Percentiles rank a stretch among this genome's conserved stretches.
phyloP scores from a whole-genome alignment of 306 rosid species.

The Calophaca sinica region DNA sequence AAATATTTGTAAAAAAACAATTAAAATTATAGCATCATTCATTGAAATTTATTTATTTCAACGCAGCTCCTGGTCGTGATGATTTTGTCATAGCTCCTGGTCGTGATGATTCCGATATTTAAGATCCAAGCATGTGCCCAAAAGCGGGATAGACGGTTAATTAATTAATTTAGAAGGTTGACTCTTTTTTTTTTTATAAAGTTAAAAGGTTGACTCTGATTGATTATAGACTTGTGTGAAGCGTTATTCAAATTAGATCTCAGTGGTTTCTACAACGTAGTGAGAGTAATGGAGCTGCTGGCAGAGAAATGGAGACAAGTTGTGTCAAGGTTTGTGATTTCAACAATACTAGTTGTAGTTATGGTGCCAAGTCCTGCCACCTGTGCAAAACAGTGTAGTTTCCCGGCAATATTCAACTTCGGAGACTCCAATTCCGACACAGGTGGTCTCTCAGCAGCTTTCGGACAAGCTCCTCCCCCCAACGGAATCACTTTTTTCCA shows the following conservation, averaged over 20 bases:
- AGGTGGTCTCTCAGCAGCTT: slow-evolving; percentile 64
- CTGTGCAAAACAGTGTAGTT: slow-evolving; percentile 37
- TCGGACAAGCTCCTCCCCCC: slow-evolving; percentile 68
- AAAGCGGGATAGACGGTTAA: too few relatives aligned
- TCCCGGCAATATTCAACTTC: slow-evolving; percentile 65
- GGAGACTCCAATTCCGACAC: slow-evolving; percentile 77
- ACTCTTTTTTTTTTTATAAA: too few relatives aligned
- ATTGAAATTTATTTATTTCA: too few relatives aligned
- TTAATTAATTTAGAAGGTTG: too few relatives aligned
- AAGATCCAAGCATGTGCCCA: too few relatives aligned
- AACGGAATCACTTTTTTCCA: slow-evolving; percentile 65
- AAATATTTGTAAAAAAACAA: too few relatives aligned
- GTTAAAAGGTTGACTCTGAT: too few relatives aligned
- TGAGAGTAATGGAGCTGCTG: neutral
- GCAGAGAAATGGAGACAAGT: slow-evolving; percentile 3
- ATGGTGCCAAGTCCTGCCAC: slow-evolving; percentile 15
- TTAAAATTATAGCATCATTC: too few relatives aligned
- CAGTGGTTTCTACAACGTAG: too few relatives aligned
- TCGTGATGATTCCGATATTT: too few relatives aligned
- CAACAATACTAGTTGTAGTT: slow-evolving; percentile 11
- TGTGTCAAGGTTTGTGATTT: neutral
- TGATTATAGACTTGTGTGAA: neutral
- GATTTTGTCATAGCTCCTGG: too few relatives aligned
- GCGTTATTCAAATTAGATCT: neutral
- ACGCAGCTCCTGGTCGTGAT: too few relatives aligned